phyloP scores from a whole-genome alignment of 2,329 filamentous ascomycete genomes.

The Delphinella strobiligena region DNA sequence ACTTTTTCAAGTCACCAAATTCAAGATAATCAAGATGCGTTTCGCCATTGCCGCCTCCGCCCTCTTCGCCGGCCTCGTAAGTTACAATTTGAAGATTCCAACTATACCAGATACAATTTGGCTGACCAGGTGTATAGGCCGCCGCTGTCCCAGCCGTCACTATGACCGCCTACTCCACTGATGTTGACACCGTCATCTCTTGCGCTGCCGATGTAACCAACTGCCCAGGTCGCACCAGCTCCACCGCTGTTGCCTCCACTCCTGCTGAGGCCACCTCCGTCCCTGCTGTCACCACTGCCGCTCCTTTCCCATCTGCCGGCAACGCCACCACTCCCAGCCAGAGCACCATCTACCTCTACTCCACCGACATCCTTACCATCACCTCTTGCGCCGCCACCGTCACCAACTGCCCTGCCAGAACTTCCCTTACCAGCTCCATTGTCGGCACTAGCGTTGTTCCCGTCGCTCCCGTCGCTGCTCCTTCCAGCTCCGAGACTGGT shows the following conservation, averaged over 20 bases:
- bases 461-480: conserved; percentile 2
- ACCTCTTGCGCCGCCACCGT: conserved; percentile 26
- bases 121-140: background rate
- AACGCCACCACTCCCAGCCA: background rate
- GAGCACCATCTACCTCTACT: conserved; percentile 12
- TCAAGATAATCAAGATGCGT: conserved; percentile 17
- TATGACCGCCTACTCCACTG: conserved; percentile 10
- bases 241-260: background rate
- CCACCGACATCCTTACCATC: conserved; percentile 23
- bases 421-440: background rate
- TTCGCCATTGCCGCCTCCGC: conserved; percentile 17
- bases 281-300: background rate
- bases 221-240: conserved; percentile 8
- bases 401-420: conserved; percentile 23
- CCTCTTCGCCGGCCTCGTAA: conserved; percentile 15
- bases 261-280: conserved; percentile 2
- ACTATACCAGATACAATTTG: background rate
- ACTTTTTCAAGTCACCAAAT: conserved; percentile 8
- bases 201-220: conserved; percentile 11
- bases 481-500: background rate
- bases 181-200: conserved; percentile 11
- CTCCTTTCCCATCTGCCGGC: background rate
- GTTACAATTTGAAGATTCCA: background rate
- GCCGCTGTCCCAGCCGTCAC: conserved; percentile 4
- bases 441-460: conserved; percentile 7